Evolutionary conservation across 441 rosid genomes (phyloP).

Genomic region (Erodium texanum): DNA sequence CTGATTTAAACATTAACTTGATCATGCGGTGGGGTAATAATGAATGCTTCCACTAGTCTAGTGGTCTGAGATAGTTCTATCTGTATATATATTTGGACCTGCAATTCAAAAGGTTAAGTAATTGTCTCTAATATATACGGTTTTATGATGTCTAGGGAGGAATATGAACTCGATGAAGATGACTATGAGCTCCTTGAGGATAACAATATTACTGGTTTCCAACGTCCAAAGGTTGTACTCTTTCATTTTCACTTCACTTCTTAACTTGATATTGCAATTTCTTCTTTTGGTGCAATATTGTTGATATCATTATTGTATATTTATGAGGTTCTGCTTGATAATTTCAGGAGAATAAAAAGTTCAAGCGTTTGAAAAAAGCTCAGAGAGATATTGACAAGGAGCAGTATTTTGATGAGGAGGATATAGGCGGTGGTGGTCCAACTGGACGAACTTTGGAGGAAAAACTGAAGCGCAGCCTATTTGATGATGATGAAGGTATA

Average conservation of each 20-base stretch:
- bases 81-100: too few relatives aligned
- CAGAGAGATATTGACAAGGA: constrained; percentile 57
- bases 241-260: neutral
- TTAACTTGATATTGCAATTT: neutral
- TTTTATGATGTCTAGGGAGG: constrained; percentile 36
- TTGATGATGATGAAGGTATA: constrained; percentile 81
- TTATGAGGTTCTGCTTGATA: neutral
- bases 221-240: constrained; percentile 60
- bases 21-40: neutral
- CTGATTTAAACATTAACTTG: neutral
- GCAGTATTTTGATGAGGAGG: constrained; percentile 60
- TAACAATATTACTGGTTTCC: constrained; percentile 55
- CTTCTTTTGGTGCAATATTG: neutral
- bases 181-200: constrained; percentile 95
- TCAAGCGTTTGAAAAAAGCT: constrained; percentile 88
- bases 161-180: constrained; percentile 87
- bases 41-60: too few relatives aligned
- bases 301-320: neutral
- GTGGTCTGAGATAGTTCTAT: too few relatives aligned
- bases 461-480: constrained; percentile 55
- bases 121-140: neutral
- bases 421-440: constrained; percentile 44
- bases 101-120: neutral
- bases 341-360: constrained; percentile 69
- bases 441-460: constrained; percentile 77